Evolutionary conservation across 139 green algal species (phyloP).

Genomic region (Closterium sp.): DNA sequence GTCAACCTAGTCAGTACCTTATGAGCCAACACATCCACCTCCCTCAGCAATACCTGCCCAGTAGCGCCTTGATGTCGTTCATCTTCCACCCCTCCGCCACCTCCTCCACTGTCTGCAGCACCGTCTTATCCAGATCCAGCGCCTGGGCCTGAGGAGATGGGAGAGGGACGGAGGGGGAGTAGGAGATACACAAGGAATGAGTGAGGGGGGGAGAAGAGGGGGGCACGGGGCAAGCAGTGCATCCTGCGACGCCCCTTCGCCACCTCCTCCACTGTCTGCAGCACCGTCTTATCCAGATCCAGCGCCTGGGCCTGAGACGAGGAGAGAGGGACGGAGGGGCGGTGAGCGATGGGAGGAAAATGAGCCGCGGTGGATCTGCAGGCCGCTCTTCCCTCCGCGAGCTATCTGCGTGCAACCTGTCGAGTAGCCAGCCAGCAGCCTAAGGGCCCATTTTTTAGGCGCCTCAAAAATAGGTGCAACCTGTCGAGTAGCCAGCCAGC

Average conservation of each 20-base stretch:
- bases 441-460: too few relatives aligned
- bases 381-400: too few relatives aligned
- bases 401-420: background rate
- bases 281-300: conserved; percentile 76
- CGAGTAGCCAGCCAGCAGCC: conserved; percentile 70
- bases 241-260: too few relatives aligned
- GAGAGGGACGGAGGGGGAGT: background rate
- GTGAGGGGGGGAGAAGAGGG: too few relatives aligned
- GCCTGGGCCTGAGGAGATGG: conserved; percentile 78
- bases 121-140: conserved; percentile 79
- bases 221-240: background rate
- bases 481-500: conserved; percentile 66
- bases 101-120: conserved; percentile 80
- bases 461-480: too few relatives aligned
- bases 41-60: background rate
- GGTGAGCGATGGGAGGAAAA: too few relatives aligned
- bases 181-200: too few relatives aligned
- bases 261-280: conserved; percentile 78
- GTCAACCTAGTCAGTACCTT: conserved; percentile 15
- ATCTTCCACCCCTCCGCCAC: conserved; percentile 79
- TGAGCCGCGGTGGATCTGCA: too few relatives aligned
- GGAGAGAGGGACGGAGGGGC: too few relatives aligned
- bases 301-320: conserved; percentile 84
- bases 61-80: conserved; percentile 85
- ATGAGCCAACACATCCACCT: background rate